phyloP scores from a whole-genome alignment of 768 basidiomycete species.

The Russula dissimulans region DNA sequence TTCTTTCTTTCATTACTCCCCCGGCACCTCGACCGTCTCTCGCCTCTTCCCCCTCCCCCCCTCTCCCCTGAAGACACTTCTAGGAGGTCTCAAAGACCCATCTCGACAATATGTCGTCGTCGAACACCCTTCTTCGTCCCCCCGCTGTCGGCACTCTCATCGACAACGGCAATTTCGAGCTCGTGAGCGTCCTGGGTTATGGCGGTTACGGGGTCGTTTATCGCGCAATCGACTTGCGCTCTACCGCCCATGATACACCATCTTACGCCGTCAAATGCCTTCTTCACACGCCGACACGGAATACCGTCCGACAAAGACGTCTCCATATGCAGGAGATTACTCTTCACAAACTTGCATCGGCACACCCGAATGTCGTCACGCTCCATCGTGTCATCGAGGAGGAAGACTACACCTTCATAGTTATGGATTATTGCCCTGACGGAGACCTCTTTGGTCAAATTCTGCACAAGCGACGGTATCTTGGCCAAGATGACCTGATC shows the following conservation, averaged over 20 bases:
- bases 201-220: constrained; percentile 97
- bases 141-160: constrained; percentile 66
- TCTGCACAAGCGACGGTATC: constrained; percentile 62
- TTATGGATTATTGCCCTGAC: constrained; percentile 89
- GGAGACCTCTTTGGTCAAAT: constrained; percentile 93
- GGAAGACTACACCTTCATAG: constrained; percentile 69
- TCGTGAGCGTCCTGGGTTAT: constrained; percentile 79
- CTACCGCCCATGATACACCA: constrained; percentile 31
- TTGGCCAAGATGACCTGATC: constrained; percentile 79
- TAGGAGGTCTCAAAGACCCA: constrained; percentile 10
- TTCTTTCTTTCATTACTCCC: constrained; percentile 22
- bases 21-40: constrained; percentile 23
- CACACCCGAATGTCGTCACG: constrained; percentile 75
- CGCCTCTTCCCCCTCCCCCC: background rate
- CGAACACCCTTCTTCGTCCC: constrained; percentile 30
- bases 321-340: constrained; percentile 84
- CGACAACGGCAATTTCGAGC: constrained; percentile 72
- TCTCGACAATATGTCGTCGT: constrained; percentile 25
- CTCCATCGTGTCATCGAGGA: constrained; percentile 86
- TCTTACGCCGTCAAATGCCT: constrained; percentile 92
- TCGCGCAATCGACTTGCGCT: constrained; percentile 58
- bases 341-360: constrained; percentile 65
- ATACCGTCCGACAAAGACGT: constrained; percentile 47
- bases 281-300: constrained; percentile 40
- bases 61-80: constrained; percentile 1